A percentile compares a stretch with the other conserved stretches of the same genome.
These are phyloP conservation scores for Nicotiana undulata DNA, from an alignment of 257 asterid species.

Conservation along the genomic window DNA sequence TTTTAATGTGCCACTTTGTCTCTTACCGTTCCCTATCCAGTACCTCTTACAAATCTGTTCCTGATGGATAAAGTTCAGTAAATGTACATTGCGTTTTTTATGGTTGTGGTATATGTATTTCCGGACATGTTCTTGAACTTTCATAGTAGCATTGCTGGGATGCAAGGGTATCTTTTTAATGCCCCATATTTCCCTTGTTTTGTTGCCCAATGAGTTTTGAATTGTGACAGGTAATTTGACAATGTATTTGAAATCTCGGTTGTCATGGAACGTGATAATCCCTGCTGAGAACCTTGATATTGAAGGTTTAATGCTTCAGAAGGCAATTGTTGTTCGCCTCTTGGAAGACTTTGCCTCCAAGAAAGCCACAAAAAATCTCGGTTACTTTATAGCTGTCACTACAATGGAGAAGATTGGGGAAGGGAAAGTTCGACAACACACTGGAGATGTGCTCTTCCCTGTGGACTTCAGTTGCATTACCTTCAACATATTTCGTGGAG, in stretches of 20 bases:
- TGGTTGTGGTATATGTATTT: neutral
- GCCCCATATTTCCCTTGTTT: neutral
- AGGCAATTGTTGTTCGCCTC: conserved; percentile 50
- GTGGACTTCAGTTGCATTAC: conserved; percentile 67
- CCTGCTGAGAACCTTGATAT: conserved; percentile 57
- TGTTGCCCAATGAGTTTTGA: neutral
- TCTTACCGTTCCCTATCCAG: neutral
- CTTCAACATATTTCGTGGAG: conserved; percentile 73
- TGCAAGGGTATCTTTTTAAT: neutral
- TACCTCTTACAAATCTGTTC: neutral
- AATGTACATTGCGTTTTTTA: neutral
- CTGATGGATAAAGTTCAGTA: neutral
- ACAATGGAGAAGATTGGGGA: conserved; percentile 57
- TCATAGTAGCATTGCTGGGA: neutral
- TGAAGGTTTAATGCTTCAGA: conserved; percentile 56
- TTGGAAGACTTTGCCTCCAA: conserved; percentile 56
- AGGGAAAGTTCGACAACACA: conserved; percentile 39
- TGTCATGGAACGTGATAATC: conserved; percentile 58
- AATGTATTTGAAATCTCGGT: conserved; percentile 55
- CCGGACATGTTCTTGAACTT: neutral
- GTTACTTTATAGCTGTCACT: conserved; percentile 58
- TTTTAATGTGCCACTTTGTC: neutral
- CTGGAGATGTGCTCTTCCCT: conserved; percentile 62
- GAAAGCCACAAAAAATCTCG: conserved; percentile 52
- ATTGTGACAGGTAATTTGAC: conserved; percentile 7